Conservation (phyloP, 2,329 filamentous ascomycete species). For the Colletotrichum orbiculare region DNA sequence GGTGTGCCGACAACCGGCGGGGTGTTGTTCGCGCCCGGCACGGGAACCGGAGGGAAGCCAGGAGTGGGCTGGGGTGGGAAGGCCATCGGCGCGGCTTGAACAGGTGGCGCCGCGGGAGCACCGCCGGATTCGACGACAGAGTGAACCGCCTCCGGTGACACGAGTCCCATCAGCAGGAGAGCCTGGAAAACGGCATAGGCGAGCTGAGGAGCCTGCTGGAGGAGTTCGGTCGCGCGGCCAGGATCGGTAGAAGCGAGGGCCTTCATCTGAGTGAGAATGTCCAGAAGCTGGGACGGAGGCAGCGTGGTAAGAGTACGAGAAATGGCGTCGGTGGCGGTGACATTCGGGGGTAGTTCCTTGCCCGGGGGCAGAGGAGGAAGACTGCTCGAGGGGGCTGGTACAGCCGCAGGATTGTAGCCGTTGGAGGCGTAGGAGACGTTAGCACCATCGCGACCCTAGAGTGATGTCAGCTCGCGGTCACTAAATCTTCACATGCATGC, state of each 20-base stretch:
- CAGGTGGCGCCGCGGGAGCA: constrained; percentile 49
- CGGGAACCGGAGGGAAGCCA: constrained; percentile 48
- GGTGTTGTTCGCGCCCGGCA: constrained; percentile 54
- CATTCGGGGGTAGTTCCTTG: constrained; percentile 82
- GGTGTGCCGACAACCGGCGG: constrained; percentile 58
- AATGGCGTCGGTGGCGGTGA: constrained; percentile 90
- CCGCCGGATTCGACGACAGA: constrained; percentile 77
- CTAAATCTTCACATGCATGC: neutral
- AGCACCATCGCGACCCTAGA: constrained; percentile 32
- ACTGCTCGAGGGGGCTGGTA: constrained; percentile 54
- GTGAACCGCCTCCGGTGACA: constrained; percentile 84
- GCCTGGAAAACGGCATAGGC: constrained; percentile 96
- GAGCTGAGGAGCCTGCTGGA: constrained; percentile 90
- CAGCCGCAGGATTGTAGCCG: constrained; percentile 45
- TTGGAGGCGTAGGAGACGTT: constrained; percentile 41
- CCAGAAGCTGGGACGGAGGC: constrained; percentile 88
- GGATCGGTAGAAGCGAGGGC: constrained; percentile 85
- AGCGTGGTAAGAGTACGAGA: constrained; percentile 89
- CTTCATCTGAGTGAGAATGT: constrained; percentile 96
- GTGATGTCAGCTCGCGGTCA: constrained; percentile 10
- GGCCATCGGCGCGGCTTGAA: constrained; percentile 28
- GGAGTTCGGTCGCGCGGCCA: constrained; percentile 83
- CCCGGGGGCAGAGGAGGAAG: constrained; percentile 87
- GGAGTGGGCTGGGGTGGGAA: constrained; percentile 41
- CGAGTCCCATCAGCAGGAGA: constrained; percentile 89